phyloP scores from a whole-genome alignment of 2,329 filamentous ascomycete species.

The Nothophoma quercina region DNA sequence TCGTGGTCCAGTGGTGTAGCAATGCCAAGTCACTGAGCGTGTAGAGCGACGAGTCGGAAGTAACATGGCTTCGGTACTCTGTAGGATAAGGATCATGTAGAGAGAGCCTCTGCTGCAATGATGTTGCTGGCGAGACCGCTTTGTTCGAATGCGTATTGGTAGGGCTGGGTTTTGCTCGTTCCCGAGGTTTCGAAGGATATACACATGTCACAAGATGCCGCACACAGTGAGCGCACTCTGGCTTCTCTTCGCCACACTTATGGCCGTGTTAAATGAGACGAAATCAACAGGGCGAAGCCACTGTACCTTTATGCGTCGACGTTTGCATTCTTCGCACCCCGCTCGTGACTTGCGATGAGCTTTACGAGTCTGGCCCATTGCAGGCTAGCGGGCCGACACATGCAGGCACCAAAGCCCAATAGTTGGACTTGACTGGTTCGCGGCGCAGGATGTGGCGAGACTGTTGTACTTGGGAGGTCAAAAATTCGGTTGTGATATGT shows the following conservation, averaged over 20 bases:
- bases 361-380: conserved; percentile 19
- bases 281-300: not conserved
- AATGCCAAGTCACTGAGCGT: conserved; percentile 23
- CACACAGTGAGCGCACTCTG: conserved; percentile 18
- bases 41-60: conserved; percentile 9
- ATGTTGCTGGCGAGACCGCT: not conserved
- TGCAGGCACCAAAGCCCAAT: not conserved
- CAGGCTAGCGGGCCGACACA: not conserved
- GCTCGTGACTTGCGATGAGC: conserved; percentile 29
- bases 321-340: conserved; percentile 29
- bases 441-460: not conserved
- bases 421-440: not conserved
- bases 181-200: conserved; percentile 1
- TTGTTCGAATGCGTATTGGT: not conserved
- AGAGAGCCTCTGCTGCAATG: not conserved
- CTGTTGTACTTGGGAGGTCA: not conserved
- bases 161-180: not conserved
- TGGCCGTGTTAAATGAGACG: not conserved
- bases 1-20: conserved; percentile 26
- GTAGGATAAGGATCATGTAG: not conserved
- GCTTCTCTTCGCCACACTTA: conserved; percentile 25
- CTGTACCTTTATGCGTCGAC: conserved; percentile 31
- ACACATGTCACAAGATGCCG: conserved; percentile 18
- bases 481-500: not conserved
- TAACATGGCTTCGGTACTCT: conserved; percentile 1